Evolutionary conservation across 2,329 filamentous ascomycete genomes (phyloP).

Genomic region (Ilyonectria sp.): DNA sequence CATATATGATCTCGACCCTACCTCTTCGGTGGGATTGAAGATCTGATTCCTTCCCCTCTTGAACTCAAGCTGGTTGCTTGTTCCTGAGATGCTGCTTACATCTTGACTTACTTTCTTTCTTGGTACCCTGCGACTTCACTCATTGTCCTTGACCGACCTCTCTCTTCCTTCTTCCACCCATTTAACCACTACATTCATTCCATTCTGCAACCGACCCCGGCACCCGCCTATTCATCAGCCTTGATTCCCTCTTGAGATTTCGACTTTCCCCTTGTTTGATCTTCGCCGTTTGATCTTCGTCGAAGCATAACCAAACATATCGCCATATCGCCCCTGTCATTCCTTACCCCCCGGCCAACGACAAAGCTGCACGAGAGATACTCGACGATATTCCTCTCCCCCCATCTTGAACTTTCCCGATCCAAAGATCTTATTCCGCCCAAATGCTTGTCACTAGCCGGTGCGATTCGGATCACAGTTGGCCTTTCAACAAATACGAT

Average conservation of each 20-base stretch:
- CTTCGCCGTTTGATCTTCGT: background rate
- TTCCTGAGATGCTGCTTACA: constrained; percentile 27
- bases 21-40: constrained; percentile 28
- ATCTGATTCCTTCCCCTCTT: constrained; percentile 23
- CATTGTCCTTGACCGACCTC: constrained; percentile 27
- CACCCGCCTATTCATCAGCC: constrained; percentile 7
- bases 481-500: constrained; percentile 69
- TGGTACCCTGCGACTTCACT: constrained; percentile 18
- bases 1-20: constrained; percentile 47
- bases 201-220: constrained; percentile 7
- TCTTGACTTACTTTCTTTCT: constrained; percentile 12
- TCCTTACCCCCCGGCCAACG: background rate
- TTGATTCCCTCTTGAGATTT: constrained; percentile 20
- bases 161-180: constrained; percentile 15
- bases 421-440: constrained; percentile 53
- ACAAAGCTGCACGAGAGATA: background rate
- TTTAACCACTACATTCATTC: constrained; percentile 17
- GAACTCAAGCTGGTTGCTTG: constrained; percentile 30
- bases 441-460: constrained; percentile 69
- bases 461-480: constrained; percentile 68
- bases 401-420: constrained; percentile 29
- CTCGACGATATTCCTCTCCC: constrained; percentile 26
- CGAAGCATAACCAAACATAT: constrained; percentile 5
- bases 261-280: constrained; percentile 6
- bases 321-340: background rate